phyloP scores from a whole-genome alignment of 2,329 filamentous ascomycete genomes.

The Ophiostoma sp. region DNA sequence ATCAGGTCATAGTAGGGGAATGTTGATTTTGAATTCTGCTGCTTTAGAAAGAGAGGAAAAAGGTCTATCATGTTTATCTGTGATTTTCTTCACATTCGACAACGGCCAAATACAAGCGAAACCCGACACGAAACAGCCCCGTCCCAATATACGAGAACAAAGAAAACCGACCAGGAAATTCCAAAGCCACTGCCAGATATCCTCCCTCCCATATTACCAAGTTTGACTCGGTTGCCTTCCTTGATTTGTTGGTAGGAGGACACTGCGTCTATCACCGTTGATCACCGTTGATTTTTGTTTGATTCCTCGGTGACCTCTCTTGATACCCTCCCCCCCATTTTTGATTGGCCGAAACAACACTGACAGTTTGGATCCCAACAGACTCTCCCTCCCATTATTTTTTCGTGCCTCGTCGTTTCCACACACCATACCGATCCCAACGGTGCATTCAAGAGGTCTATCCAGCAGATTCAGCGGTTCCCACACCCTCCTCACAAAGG shows the following conservation, averaged over 20 bases:
- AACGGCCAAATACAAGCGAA: background rate
- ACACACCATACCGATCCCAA: background rate
- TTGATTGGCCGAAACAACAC: background rate
- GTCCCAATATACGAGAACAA: background rate
- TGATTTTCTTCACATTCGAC: background rate
- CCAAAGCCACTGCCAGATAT: background rate
- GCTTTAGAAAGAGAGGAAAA: background rate
- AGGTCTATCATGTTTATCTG: background rate
- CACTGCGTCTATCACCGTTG: background rate
- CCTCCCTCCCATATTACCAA: background rate
- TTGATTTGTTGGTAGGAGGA: background rate
- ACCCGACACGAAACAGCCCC: background rate
- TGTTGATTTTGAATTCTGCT: background rate
- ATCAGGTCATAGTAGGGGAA: background rate
- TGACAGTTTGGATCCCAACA: background rate
- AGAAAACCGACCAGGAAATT: background rate
- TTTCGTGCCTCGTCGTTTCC: background rate
- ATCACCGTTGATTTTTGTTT: background rate
- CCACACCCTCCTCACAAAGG: too few species aligned
- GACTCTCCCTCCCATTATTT: background rate
- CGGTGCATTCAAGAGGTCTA: background rate
- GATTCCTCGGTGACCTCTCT: background rate
- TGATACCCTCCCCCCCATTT: background rate
- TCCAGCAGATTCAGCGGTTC: too few species aligned
- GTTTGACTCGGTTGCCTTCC: background rate